Evolutionary conservation across 2,329 filamentous ascomycete species (phyloP).

Genomic region (Drechmeria coniospora): DNA sequence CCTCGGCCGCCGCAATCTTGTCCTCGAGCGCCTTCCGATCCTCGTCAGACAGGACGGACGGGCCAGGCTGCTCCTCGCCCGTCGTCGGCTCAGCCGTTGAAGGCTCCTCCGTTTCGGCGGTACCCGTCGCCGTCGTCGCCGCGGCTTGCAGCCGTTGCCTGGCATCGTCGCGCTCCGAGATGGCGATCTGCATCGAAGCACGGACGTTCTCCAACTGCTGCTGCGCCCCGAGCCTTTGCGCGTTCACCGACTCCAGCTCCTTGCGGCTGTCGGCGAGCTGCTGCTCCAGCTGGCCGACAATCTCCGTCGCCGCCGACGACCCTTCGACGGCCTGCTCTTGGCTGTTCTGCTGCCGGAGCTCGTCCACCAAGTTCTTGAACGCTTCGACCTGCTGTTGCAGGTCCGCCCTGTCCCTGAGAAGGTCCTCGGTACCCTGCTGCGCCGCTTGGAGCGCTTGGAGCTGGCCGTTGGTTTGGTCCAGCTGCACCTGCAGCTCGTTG

Average conservation of each 20-base stretch:
- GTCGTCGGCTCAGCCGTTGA: too few species aligned
- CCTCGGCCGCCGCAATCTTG: slow-evolving; percentile 43
- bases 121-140: slow-evolving; percentile 7
- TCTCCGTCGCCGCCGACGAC: slow-evolving; percentile 28
- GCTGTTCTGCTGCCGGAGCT: slow-evolving; percentile 20
- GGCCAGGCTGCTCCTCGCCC: slow-evolving; percentile 6
- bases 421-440: slow-evolving; percentile 19
- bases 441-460: slow-evolving; percentile 39
- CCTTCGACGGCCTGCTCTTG: slow-evolving; percentile 13
- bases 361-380: slow-evolving; percentile 26
- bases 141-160: slow-evolving; percentile 22
- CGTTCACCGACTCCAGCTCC: slow-evolving; percentile 48
- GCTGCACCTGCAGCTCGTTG: slow-evolving; percentile 33
- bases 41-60: slow-evolving; percentile 31
- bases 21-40: slow-evolving; percentile 47
- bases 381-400: slow-evolving; percentile 27
- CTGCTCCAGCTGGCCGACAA: slow-evolving; percentile 30
- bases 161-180: slow-evolving; percentile 49
- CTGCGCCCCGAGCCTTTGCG: slow-evolving; percentile 56
- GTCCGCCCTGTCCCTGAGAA: slow-evolving; percentile 16
- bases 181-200: slow-evolving; percentile 44
- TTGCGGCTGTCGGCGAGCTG: slow-evolving; percentile 34
- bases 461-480: slow-evolving; percentile 35
- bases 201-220: slow-evolving; percentile 40
- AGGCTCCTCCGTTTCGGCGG: too few species aligned